Base-by-base conservation (phyloP, 805 yeast genomes). In the Cyberlindnera sargentensis region DNA sequence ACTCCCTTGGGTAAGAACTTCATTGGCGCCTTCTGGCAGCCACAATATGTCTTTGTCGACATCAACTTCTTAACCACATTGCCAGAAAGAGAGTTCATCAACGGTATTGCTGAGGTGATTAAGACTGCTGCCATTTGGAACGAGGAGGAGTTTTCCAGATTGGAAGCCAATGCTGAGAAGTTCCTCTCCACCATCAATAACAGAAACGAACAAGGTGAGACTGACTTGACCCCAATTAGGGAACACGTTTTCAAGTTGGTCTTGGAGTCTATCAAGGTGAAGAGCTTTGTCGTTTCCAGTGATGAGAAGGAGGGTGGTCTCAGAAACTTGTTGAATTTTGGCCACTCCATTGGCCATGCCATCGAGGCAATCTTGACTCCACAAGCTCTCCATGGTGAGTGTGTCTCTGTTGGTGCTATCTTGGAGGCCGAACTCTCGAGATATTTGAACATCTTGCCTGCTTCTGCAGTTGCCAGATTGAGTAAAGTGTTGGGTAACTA, bases 101-200 rank as follows among this genome's bases (percentile, higher is more conserved):
- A 93, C 60, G 99, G 99, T 48, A 93, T 93, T 90, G 96, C 96
- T 4, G 99, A 93, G 66, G 96, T 93, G 39, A 83, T 93, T 55
- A 93, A 93, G 67, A 93, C 99, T 11, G 98, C 98, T 23, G 96
- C 97, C 26, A 90, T 93, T 58, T 93, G 98, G 98, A 82, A 90
- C 61, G 96, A 85, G 50, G 71, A 58, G 1, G 99, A 93, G 60
- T 93, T 93, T 62, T 69, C 82, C 35, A 73, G 98, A 51, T 75
- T 93, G 47, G 99, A 93, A 64, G 65, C 71, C 30, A 79, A 88
- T 59, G 81, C 95, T 28, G 73, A 76, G 34, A 62, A 64, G 9
- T 90, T 93, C 60, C 71, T 87, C 47, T 68, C 76, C 29, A 79
- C 82, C n/a, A 81, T 91, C 41, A 71, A 72, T 34, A 66, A 65